A percentile compares a stretch with the other conserved stretches of the same genome.
Conservation (phyloP, 2,329 filamentous ascomycete species). For the Claviceps sp. region DNA sequence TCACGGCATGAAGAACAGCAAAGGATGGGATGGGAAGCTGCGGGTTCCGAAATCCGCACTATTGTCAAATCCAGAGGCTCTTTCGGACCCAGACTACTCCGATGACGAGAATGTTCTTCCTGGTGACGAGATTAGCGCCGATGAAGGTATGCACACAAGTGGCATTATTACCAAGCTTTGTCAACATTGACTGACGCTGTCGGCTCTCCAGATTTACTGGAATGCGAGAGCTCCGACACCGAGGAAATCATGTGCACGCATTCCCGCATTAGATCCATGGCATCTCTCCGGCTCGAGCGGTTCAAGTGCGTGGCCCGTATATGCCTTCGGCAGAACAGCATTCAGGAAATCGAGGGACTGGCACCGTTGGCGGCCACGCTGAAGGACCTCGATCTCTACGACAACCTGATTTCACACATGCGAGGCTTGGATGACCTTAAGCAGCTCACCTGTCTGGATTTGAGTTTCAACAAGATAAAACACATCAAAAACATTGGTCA, state of each 20-base stretch:
- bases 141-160: conserved; percentile 49
- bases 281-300: conserved; percentile 66
- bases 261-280: conserved; percentile 66
- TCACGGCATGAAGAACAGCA: conserved; percentile 42
- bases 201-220: conserved; percentile 39
- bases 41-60: conserved; percentile 50
- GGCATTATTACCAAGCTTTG: background rate
- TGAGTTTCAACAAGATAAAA: conserved; percentile 99
- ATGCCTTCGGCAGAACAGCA: conserved; percentile 86
- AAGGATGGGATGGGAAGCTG: conserved; percentile 76
- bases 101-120: conserved; percentile 54
- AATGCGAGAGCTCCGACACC: conserved; percentile 44
- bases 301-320: conserved; percentile 66
- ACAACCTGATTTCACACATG: conserved; percentile 85
- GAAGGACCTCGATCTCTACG: conserved; percentile 84
- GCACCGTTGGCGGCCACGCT: conserved; percentile 51
- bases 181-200: conserved; percentile 7
- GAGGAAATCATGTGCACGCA: conserved; percentile 87
- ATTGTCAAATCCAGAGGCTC: conserved; percentile 64
- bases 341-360: conserved; percentile 68
- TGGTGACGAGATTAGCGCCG: conserved; percentile 64
- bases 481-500: conserved; percentile 85
- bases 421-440: conserved; percentile 67
- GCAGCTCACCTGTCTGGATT: conserved; percentile 66
- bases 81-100: conserved; percentile 77